These are phyloP conservation scores for Dioscorea cayenensis DNA, from an alignment of 116 monocot species.

Conservation along the genomic window DNA sequence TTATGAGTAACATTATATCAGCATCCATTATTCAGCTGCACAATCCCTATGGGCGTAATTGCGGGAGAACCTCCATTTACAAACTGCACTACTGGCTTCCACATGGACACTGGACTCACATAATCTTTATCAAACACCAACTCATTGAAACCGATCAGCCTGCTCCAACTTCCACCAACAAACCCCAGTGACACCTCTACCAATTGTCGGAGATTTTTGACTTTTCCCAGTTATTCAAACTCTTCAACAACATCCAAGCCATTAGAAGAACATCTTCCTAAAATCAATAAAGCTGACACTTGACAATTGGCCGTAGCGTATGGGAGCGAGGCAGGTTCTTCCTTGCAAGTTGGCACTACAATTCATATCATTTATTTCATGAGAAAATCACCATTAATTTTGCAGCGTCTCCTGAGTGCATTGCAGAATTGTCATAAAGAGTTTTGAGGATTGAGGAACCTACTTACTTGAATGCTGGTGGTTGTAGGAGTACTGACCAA, in stretches of 20 bases:
- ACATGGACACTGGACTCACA: constrained; percentile 91
- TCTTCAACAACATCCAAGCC: background rate
- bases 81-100: constrained; percentile 90
- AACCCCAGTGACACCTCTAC: constrained; percentile 90
- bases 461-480: too few relatives aligned
- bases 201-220: constrained; percentile 89
- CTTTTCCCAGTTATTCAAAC: constrained; percentile 10
- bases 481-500: too few relatives aligned
- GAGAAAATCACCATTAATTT: too few relatives aligned
- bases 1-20: constrained; percentile 50
- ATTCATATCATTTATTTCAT: too few relatives aligned
- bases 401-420: too few relatives aligned
- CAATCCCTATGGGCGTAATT: constrained; percentile 61
- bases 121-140: constrained; percentile 44
- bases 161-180: constrained; percentile 52
- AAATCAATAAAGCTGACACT: background rate
- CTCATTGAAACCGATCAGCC: constrained; percentile 50
- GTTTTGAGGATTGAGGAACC: too few relatives aligned
- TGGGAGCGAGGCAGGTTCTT: too few relatives aligned
- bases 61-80: constrained; percentile 90
- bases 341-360: too few relatives aligned
- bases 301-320: background rate
- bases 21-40: constrained; percentile 18
- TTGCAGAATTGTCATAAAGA: too few relatives aligned
- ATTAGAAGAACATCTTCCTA: background rate